These are phyloP conservation scores for Xanthoceras sorbifolium DNA, from an alignment of 345 rosid species.

Conservation along the genomic window DNA sequence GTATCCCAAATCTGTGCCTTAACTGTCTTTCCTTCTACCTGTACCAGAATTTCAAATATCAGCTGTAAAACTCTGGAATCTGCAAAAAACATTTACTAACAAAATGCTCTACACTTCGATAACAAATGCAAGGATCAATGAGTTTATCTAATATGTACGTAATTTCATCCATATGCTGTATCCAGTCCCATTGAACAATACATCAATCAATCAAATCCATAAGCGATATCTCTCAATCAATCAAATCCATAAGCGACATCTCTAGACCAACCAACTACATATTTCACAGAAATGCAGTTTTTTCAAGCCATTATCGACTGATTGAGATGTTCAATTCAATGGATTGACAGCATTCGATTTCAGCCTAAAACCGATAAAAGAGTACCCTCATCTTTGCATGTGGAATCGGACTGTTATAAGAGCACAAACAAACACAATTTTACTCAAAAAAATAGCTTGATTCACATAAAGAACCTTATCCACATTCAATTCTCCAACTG, in stretches of 20 bases:
- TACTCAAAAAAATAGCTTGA: background rate
- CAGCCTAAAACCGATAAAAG: background rate
- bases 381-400: too few species aligned
- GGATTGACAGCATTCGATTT: too few species aligned
- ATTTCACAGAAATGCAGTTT: too few species aligned
- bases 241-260: background rate
- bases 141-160: background rate
- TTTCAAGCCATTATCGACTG: too few species aligned
- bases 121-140: background rate
- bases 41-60: conserved; percentile 12
- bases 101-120: background rate
- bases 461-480: background rate
- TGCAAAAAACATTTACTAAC: conserved; percentile 2
- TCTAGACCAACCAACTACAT: background rate
- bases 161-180: background rate
- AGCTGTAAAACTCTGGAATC: background rate
- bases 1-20: conserved; percentile 91
- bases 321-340: too few species aligned
- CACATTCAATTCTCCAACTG: background rate
- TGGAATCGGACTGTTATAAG: background rate
- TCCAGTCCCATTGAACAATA: background rate
- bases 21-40: conserved; percentile 83
- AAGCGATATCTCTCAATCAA: background rate
- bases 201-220: background rate
- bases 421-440: background rate